Evolutionary conservation across 345 rosid genomes (phyloP), one percentile per base, ranked within the genome.

Genomic region (Euphorbia lathyris): DNA sequence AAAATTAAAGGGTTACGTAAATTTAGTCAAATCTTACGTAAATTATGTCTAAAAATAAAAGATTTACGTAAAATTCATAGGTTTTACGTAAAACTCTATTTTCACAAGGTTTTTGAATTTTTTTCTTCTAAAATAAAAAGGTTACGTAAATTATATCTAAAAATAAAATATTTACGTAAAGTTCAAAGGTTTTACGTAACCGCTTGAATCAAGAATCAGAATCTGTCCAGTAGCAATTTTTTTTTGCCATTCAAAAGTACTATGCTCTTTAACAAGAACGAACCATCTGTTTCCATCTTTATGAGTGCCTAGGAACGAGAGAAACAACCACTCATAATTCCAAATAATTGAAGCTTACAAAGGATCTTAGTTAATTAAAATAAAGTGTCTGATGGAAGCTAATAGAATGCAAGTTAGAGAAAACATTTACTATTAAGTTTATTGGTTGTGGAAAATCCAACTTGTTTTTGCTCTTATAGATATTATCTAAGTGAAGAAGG

Each of bases 251-350:
- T 83, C 71, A 88, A 61, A 73, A 71, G 78, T n/a, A 91, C 61
- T 22, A 81, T 72, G 75, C 65, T 75, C 83, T 79, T 86, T 67
- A 88, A 59, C 64, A 73, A 42, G 81, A 91, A 87, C 26, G 87
- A 84, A 58, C 92, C 91, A 60, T 86, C 69, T 67, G 72, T 67
- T 66, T 84, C 89, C 84, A 91, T 78, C 82, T 77, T 88, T 67
- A 91, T 78, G 63, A 87, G 63, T 23, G 95, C 97, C 95, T 91
- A 74, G 30, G 70, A 74, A 56, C 68, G 71, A 67, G 16, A 57
- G 48, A 4, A 22, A 68, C 63, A 14, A 27, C 30, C 51, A 25
- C 48, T 73, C 66, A 72, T 71, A 48, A 59, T 66, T 29, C 40
- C 25, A 30, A n/a, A 52, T 47, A 59, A 70, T 38, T 60, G 16